Percentiles rank a stretch among this genome's conserved stretches.
Conservation (phyloP, 306 rosid genomes). For the Macrotyloma uniflorum region DNA sequence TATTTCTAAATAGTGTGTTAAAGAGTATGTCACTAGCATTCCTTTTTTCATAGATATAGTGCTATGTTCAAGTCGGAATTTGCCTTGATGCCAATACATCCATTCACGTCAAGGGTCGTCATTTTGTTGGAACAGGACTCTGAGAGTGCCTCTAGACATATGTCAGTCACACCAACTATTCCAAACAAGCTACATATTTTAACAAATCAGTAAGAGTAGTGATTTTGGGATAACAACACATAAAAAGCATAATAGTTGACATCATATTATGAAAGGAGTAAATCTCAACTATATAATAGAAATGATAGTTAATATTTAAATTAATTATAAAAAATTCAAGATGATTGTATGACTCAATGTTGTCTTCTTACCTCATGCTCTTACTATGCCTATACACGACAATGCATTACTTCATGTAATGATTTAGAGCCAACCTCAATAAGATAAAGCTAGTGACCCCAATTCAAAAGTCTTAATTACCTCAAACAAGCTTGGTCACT, state of each 20-base stretch:
- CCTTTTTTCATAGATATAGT: background rate
- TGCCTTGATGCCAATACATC: slow-evolving; percentile 89
- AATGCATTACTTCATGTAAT: background rate
- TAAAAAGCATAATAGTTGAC: background rate
- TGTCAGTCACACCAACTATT: slow-evolving; percentile 78
- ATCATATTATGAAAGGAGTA: background rate
- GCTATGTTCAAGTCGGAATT: slow-evolving; percentile 19
- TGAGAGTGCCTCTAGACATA: slow-evolving; percentile 76
- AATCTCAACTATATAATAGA: background rate
- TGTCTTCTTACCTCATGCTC: background rate
- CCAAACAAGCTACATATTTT: slow-evolving; percentile 77
- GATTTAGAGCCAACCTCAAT: background rate
- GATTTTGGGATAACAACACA: background rate
- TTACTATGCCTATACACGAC: background rate
- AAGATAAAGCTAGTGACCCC: background rate
- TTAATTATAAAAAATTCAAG: background rate
- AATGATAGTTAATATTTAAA: background rate
- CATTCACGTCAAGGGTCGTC: slow-evolving; percentile 86
- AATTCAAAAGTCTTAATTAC: background rate
- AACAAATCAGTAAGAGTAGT: slow-evolving; percentile 35
- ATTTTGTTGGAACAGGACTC: slow-evolving; percentile 59
- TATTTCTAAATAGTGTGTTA: background rate
- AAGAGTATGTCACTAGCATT: background rate
- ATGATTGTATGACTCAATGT: background rate
- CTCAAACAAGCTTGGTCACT: slow-evolving; percentile 8